Conservation (phyloP, 2,329 filamentous ascomycete species). For the Clathrospora elynae region DNA sequence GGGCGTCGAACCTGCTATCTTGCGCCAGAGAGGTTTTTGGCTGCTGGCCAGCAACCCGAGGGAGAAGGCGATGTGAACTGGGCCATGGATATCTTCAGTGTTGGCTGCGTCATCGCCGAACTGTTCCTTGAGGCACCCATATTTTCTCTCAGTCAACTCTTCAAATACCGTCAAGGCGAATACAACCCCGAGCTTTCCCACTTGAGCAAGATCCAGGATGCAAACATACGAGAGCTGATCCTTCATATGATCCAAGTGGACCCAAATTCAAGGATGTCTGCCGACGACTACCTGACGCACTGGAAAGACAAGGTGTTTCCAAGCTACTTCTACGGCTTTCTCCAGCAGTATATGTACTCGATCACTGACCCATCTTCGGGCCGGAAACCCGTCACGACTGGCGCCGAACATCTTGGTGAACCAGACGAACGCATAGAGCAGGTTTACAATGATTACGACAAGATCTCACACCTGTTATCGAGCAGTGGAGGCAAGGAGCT, state of each 20-base stretch:
- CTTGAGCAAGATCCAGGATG: constrained; percentile 84
- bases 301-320: constrained; percentile 93
- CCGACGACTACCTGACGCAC: constrained; percentile 90
- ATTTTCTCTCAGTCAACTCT: constrained; percentile 96
- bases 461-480: constrained; percentile 92
- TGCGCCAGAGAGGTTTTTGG: constrained; percentile 88
- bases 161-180: constrained; percentile 89
- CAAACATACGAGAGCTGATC: constrained; percentile 84
- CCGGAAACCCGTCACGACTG: constrained; percentile 70
- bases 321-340: constrained; percentile 94
- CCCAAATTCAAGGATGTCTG: constrained; percentile 87
- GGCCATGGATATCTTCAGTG: constrained; percentile 99
- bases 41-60: constrained; percentile 68
- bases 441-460: constrained; percentile 94
- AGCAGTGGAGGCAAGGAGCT: constrained; percentile 63
- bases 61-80: constrained; percentile 71
- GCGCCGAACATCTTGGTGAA: constrained; percentile 75
- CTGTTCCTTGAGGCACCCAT: constrained; percentile 93
- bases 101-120: constrained; percentile 94
- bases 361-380: constrained; percentile 90
- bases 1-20: constrained; percentile 91
- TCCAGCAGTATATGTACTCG: constrained; percentile 96
- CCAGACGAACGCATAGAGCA: constrained; percentile 93
- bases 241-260: constrained; percentile 95
- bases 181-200: constrained; percentile 85